Base-by-base conservation (phyloP, 1,139 yeast species). In the Scheffersomyces stambukii region DNA sequence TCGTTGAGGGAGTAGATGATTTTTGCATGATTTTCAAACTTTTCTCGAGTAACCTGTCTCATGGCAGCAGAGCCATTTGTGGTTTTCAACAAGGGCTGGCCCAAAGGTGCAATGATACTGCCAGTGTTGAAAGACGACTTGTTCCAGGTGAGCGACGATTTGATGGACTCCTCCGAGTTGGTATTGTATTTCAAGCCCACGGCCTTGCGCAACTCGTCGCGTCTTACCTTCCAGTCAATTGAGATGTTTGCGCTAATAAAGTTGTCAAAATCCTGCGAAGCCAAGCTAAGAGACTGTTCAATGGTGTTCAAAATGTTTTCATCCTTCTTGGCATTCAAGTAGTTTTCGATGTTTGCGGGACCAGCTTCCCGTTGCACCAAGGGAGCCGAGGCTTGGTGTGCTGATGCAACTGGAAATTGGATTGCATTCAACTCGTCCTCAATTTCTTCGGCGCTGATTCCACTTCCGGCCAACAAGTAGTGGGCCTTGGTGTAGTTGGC, bases 391-490 rank as follows among this genome's bases (percentile, higher is more conserved):
- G 20, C 26, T 16, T 14, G 14, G 9, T n/a, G 14, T 8, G 25
- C 18, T 13, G 24, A 8, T 10, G 15, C 15, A 14, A 17, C 18
- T 7, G 24, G 24, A 8, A 55, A 37, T 23, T 52, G 51, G 19
- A 63, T 57, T 8, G 60, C 36, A 28, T 70, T 70, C 40, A 81
- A 60, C 31, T 84, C 89, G 26, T 69, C 66, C 41, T 83, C 89
- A 27, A 91, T 80, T 33, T 86, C 94, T 46, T 86, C 96, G 24
- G 94, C 84, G 33, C 86, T 81, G 31, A 89, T 70, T 0, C 96
- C 96, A 48, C 93, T 82, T 1, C 93, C 84, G 2, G 96, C 96
- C 32, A 91, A 66, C 26, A 89, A 61, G 51, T 89, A 89, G 47
- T 88, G 96, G 0, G 96, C 97, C 45, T 82, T 84, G 2, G 95